A percentile compares a stretch with the other conserved stretches of the same genome.
phyloP scores from a whole-genome alignment of 2,329 filamentous ascomycete species.

The Arthrocladium fulminans region DNA sequence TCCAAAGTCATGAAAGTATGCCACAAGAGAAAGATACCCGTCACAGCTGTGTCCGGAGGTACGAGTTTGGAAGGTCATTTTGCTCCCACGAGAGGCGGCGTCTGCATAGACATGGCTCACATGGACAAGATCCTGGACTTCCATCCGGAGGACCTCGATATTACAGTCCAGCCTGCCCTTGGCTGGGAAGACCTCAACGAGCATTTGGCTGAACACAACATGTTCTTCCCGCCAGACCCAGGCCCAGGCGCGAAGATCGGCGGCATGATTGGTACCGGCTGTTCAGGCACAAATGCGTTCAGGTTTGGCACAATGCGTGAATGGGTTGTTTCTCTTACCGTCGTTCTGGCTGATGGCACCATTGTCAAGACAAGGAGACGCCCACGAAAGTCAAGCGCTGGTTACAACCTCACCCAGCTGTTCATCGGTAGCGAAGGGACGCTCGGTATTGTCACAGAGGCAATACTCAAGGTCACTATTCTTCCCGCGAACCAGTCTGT shows the following conservation, averaged over 20 bases:
- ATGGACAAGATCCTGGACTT: conserved; percentile 75
- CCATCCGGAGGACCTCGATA: conserved; percentile 69
- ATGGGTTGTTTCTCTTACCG: conserved; percentile 79
- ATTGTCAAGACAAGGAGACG: conserved; percentile 82
- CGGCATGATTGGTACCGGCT: conserved; percentile 50
- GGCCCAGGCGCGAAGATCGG: conserved; percentile 89
- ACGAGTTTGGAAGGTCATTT: conserved; percentile 87
- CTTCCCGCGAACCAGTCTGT: conserved; percentile 72
- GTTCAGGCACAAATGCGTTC: conserved; percentile 75
- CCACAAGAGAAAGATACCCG: conserved; percentile 69
- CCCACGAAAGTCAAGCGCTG: conserved; percentile 80
- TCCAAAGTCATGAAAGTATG: conserved; percentile 83
- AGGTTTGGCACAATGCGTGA: conserved; percentile 91
- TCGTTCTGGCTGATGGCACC: conserved; percentile 83
- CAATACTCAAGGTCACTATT: conserved; percentile 75
- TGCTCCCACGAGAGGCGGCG: conserved; percentile 69
- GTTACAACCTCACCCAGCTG: conserved; percentile 81
- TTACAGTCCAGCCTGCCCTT: conserved; percentile 69
- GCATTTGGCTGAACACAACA: conserved; percentile 58
- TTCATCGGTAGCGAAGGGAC: conserved; percentile 91
- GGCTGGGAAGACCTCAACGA: conserved; percentile 85
- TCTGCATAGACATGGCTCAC: conserved; percentile 74
- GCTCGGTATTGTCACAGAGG: conserved; percentile 82
- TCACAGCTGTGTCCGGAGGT: conserved; percentile 78
- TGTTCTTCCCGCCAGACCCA: conserved; percentile 89